Percentiles rank a stretch among this genome's conserved stretches.
Conservation (phyloP, 805 yeast species). For the Lachancea meyersii region DNA sequence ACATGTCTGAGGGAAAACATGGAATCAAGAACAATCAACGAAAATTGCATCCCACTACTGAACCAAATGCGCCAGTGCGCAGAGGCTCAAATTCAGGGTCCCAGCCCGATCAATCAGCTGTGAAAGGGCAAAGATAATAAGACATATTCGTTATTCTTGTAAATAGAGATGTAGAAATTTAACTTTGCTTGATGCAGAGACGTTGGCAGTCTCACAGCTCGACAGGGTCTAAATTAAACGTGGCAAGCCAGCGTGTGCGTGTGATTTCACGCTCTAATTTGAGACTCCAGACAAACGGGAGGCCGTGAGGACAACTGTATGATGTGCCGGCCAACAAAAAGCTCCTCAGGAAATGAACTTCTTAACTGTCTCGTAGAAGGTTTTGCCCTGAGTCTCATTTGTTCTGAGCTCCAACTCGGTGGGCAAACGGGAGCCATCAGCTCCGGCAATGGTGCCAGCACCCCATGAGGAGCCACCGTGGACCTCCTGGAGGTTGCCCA, state of each 20-base stretch:
- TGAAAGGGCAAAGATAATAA: background rate
- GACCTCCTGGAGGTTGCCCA: slow-evolving; percentile 51
- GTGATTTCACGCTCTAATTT: too few species aligned
- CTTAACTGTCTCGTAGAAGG: slow-evolving; percentile 45
- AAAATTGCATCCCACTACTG: slow-evolving; percentile 49
- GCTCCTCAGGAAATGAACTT: slow-evolving; percentile 13
- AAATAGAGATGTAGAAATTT: too few species aligned
- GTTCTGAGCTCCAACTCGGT: slow-evolving; percentile 55
- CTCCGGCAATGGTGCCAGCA: slow-evolving; percentile 73
- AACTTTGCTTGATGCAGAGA: too few species aligned
- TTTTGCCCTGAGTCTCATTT: slow-evolving; percentile 62
- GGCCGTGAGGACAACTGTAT: too few species aligned
- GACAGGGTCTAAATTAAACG: too few species aligned
- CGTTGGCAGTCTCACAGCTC: too few species aligned
- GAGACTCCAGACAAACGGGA: too few species aligned
- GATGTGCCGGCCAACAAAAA: too few species aligned
- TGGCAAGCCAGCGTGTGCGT: too few species aligned
- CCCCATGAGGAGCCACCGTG: slow-evolving; percentile 87
- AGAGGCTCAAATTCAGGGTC: slow-evolving; percentile 12
- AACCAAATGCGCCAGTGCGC: slow-evolving; percentile 62
- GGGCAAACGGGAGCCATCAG: slow-evolving; percentile 70
- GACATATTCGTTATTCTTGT: too few species aligned
- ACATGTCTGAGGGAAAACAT: slow-evolving; percentile 48
- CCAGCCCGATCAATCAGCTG: slow-evolving; percentile 19
- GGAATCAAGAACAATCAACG: slow-evolving; percentile 35